A percentile compares a stretch with the other conserved stretches of the same genome.
These are phyloP conservation scores for Ustilago shanxiensis DNA, from an alignment of 1,284 basidiomycete species.

Conservation along the genomic window DNA sequence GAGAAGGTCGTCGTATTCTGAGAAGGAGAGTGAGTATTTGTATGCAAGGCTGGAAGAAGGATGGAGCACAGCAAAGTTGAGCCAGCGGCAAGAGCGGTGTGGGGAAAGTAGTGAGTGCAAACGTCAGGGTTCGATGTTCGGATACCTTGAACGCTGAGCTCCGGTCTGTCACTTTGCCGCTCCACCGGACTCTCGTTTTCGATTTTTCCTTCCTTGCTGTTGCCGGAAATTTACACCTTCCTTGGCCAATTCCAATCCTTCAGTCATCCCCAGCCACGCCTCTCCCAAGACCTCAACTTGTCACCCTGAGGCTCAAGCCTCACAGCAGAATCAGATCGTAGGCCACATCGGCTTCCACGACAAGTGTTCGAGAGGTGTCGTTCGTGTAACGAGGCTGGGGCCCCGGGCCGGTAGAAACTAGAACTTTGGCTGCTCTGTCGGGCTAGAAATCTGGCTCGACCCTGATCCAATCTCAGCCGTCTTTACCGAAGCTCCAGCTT, in stretches of 20 bases:
- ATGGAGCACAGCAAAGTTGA: background rate
- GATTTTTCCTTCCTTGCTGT: background rate
- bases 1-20: background rate
- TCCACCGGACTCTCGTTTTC: conserved; percentile 15
- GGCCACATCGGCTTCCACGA: no score
- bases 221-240: no score
- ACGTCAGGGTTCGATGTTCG: conserved; percentile 6
- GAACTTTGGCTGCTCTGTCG: background rate
- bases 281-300: background rate
- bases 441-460: conserved; percentile 1
- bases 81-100: conserved; percentile 6
- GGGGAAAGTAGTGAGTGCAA: conserved; percentile 16
- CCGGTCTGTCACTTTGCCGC: conserved; percentile 30
- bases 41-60: background rate
- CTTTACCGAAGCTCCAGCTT: conserved; percentile 21
- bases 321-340: no score
- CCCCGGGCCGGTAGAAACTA: conserved; percentile 9
- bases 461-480: conserved; percentile 14
- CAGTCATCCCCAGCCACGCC: background rate
- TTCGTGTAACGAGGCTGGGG: background rate
- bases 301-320: background rate
- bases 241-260: background rate
- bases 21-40: background rate
- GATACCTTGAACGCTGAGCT: conserved; percentile 11
- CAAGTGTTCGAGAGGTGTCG: background rate